Percentiles rank a stretch among this genome's conserved stretches.
Evolutionary conservation across 495 filamentous ascomycete genomes (phyloP).

Genomic region (Tuber borchii): DNA sequence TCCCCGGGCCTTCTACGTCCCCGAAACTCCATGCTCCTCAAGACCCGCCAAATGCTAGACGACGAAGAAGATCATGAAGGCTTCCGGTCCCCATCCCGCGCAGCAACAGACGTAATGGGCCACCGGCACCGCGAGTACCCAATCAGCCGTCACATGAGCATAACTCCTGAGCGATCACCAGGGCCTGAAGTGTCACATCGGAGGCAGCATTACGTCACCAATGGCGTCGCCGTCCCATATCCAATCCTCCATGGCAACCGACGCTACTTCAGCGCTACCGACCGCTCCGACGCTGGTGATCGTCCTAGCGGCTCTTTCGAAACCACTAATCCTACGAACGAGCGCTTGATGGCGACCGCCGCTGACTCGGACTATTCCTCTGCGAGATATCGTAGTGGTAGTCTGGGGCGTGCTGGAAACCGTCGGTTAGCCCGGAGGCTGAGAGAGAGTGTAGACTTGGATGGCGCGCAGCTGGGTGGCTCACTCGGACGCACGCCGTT

Average conservation of each 20-base stretch:
- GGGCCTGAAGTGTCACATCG: slow-evolving; percentile 21
- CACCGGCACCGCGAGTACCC: slow-evolving; percentile 20
- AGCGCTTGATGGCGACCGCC: slow-evolving; percentile 14
- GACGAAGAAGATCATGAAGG: slow-evolving; percentile 48
- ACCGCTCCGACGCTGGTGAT: slow-evolving; percentile 12
- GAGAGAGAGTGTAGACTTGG: slow-evolving; percentile 38
- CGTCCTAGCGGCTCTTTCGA: slow-evolving; percentile 12
- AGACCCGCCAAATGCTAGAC: slow-evolving; percentile 44
- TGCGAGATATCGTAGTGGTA: slow-evolving; percentile 19
- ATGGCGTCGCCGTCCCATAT: slow-evolving; percentile 10
- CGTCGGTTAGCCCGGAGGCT: slow-evolving; percentile 19
- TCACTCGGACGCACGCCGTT: slow-evolving; percentile 25
- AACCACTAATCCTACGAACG: slow-evolving; percentile 9
- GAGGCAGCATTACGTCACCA: slow-evolving; percentile 23
- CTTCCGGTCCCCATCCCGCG: slow-evolving; percentile 53
- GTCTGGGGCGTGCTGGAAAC: slow-evolving; percentile 20
- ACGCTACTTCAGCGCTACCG: slow-evolving; percentile 25
- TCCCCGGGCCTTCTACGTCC: slow-evolving; percentile 37
- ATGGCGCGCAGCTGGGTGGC: slow-evolving; percentile 16
- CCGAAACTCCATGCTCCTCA: slow-evolving; percentile 34
- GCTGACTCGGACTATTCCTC: slow-evolving; percentile 21
- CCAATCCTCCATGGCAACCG: slow-evolving; percentile 29
- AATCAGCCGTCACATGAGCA: slow-evolving; percentile 5
- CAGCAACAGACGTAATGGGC: slow-evolving; percentile 53
- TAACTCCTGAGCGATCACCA: slow-evolving; percentile 18